Percentiles rank a stretch among this genome's conserved stretches.
Conservation (phyloP, 768 basidiomycete species). For the Vararia minispora region DNA sequence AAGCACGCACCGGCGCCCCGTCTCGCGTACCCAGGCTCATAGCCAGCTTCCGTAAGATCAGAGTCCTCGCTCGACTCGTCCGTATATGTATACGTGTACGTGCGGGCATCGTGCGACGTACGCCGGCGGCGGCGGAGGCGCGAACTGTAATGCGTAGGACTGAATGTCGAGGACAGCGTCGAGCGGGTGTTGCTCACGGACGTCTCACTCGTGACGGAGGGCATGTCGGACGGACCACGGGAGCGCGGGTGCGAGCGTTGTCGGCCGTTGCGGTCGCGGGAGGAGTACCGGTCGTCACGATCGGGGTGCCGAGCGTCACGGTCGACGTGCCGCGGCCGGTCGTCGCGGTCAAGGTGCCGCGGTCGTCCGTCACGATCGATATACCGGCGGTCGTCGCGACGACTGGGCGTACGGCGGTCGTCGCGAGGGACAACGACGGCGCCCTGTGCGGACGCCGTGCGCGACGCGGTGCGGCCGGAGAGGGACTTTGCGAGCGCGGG, state of each 20-base stretch:
- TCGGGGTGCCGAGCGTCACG: too few species aligned
- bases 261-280: too few species aligned
- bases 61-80: background rate
- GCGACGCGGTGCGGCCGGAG: slow-evolving; percentile 1
- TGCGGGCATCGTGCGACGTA: slow-evolving; percentile 3
- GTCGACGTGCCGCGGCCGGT: too few species aligned
- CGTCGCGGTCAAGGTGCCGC: slow-evolving; percentile 5
- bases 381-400: slow-evolving; percentile 1
- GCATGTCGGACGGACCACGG: too few species aligned
- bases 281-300: too few species aligned
- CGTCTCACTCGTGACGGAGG: too few species aligned
- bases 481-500: slow-evolving; percentile 4
- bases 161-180: too few species aligned
- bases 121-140: slow-evolving; percentile 7
- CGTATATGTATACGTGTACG: slow-evolving; percentile 1
- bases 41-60: background rate
- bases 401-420: slow-evolving; percentile 9
- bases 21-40: slow-evolving; percentile 5
- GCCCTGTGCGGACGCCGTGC: background rate
- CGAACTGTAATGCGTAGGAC: too few species aligned
- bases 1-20: slow-evolving; percentile 6
- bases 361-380: background rate
- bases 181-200: too few species aligned
- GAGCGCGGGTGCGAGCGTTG: too few species aligned
- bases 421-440: slow-evolving; percentile 4